phyloP scores from a whole-genome alignment of 1,284 basidiomycete genomes.

The Vanrija pseudolonga region DNA sequence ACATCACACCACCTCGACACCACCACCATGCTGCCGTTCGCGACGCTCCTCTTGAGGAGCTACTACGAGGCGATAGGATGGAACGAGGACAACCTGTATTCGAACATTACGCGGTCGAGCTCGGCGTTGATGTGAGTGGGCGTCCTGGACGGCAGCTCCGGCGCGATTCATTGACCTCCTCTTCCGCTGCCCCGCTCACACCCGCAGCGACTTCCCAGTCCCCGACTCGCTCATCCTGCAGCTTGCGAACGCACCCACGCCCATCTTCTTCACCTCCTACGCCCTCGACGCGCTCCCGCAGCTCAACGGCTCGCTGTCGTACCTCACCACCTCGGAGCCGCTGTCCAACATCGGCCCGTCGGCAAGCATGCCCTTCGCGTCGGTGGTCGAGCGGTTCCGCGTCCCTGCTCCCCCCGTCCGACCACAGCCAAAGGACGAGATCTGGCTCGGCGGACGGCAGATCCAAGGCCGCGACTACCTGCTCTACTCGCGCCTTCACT shows the following conservation, averaged over 20 bases:
- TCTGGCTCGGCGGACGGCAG: constrained; percentile 71
- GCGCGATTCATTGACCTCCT: no score
- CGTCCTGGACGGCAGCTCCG: no score
- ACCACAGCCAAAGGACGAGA: constrained; percentile 69
- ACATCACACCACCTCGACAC: background rate
- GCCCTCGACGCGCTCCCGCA: constrained; percentile 87
- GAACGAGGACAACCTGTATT: constrained; percentile 94
- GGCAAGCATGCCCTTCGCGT: constrained; percentile 73
- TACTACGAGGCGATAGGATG: constrained; percentile 90
- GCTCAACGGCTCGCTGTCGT: constrained; percentile 86
- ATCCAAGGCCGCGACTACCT: constrained; percentile 67
- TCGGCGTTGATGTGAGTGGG: constrained; percentile 37
- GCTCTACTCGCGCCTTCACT: constrained; percentile 85
- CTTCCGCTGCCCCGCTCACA: no score
- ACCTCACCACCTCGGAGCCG: constrained; percentile 84
- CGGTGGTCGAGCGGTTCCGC: constrained; percentile 79
- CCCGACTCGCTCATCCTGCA: constrained; percentile 50
- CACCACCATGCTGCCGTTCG: constrained; percentile 54
- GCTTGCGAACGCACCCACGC: constrained; percentile 87
- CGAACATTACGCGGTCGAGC: constrained; percentile 75
- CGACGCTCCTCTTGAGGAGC: constrained; percentile 78
- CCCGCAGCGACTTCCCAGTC: constrained; percentile 36
- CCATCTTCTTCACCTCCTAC: constrained; percentile 84
- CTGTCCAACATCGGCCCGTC: constrained; percentile 58
- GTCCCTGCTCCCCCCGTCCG: constrained; percentile 71